Conservation (phyloP, 495 filamentous ascomycete genomes). For the Aspergillus ostianus region DNA sequence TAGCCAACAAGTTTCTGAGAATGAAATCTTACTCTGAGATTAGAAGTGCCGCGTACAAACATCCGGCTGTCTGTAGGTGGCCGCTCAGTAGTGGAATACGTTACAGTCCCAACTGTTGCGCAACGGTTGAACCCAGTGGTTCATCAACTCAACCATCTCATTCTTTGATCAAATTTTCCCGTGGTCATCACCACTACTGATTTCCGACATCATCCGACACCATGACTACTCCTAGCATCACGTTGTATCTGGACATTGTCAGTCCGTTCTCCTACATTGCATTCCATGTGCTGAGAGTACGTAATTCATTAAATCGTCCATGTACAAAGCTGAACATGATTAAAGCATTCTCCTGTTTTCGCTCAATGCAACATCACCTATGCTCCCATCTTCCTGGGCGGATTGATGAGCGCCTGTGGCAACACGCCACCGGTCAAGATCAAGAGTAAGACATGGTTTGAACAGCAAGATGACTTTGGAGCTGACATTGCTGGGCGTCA, state of each 20-base stretch:
- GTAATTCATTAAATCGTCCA: conserved; percentile 15
- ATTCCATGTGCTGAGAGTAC: conserved; percentile 60
- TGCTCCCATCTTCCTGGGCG: conserved; percentile 68
- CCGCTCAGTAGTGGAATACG: too few relatives aligned
- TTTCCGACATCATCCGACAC: neutral
- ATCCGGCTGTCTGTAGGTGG: neutral
- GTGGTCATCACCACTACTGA: too few relatives aligned
- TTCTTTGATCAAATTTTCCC: too few relatives aligned
- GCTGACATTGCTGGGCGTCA: neutral
- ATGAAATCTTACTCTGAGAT: neutral
- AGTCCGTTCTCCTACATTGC: conserved; percentile 71
- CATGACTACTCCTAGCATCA: conserved; percentile 59
- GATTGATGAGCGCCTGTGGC: conserved; percentile 63
- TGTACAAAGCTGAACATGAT: conserved; percentile 1
- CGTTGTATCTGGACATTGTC: conserved; percentile 66
- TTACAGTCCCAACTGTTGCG: too few relatives aligned
- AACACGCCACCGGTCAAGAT: conserved; percentile 64
- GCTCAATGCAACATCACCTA: conserved; percentile 58
- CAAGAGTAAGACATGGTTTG: conserved; percentile 52
- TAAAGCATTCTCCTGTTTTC: conserved; percentile 62
- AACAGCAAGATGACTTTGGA: neutral
- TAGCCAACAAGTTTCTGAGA: neutral
- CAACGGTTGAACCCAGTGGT: too few relatives aligned
- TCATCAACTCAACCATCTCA: too few relatives aligned
- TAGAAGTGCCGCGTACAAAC: neutral